A percentile compares a stretch with the other conserved stretches of the same genome.
These are phyloP conservation scores for Pleurotus pulmonarius DNA, from an alignment of 768 basidiomycete species.

Conservation along the genomic window DNA sequence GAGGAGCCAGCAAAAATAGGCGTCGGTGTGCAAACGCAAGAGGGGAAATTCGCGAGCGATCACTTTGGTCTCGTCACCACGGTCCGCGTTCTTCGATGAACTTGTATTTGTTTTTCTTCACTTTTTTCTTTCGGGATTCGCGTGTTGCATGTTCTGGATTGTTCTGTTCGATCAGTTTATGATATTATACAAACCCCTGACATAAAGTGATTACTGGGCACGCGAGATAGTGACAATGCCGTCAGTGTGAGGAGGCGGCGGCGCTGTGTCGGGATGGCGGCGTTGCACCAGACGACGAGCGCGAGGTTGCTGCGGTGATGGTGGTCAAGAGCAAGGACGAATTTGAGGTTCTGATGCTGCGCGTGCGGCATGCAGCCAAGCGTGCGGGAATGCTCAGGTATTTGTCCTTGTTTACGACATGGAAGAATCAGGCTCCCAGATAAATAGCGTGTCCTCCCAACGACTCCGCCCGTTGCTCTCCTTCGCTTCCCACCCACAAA, in stretches of 20 bases:
- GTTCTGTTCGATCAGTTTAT: background rate
- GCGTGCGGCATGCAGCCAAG: no score
- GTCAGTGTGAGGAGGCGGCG: no score
- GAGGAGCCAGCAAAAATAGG: slow-evolving; percentile 56
- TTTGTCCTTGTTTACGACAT: background rate
- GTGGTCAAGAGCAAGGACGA: no score
- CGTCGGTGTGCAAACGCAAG: slow-evolving; percentile 41
- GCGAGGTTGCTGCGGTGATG: no score
- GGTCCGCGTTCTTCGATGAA: slow-evolving; percentile 1
- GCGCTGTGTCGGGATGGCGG: no score
- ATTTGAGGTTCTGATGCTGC: no score
- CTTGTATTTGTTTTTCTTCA: background rate
- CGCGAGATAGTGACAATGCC: no score
- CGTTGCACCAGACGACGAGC: no score
- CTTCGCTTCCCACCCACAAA: slow-evolving; percentile 4
- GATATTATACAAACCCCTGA: no score
- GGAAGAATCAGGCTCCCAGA: slow-evolving; percentile 4
- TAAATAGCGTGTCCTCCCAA: slow-evolving; percentile 4
- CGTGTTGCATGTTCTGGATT: background rate
- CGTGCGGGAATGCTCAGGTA: no score
- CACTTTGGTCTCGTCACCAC: slow-evolving; percentile 54
- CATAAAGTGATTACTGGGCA: no score
- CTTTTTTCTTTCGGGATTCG: background rate
- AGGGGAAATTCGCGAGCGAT: slow-evolving; percentile 49
- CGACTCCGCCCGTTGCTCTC: background rate